Evolutionary conservation across 2,329 filamentous ascomycete genomes (phyloP).

Genomic region (Laburnicola sp.): DNA sequence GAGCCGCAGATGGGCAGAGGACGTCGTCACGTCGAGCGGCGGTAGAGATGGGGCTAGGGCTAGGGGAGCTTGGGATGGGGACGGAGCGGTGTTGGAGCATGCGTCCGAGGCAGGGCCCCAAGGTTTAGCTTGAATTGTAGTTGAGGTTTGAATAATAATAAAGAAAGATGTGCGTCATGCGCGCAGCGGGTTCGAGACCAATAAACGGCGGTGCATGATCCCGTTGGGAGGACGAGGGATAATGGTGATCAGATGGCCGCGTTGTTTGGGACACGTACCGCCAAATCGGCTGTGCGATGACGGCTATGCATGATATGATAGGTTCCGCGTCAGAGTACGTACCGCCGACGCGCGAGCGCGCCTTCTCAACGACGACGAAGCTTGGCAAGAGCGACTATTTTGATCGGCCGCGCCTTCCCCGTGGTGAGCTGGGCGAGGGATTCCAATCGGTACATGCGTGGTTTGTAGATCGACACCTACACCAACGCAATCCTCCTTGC

Average conservation of each 20-base stretch:
- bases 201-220: slow-evolving; percentile 8
- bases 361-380: slow-evolving; percentile 13
- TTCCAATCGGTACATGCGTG: no score
- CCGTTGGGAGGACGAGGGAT: slow-evolving; percentile 6
- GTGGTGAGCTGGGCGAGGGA: no score
- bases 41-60: neutral
- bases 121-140: slow-evolving; percentile 6
- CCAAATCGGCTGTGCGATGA: neutral
- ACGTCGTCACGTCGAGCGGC: neutral
- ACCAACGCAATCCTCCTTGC: no score
- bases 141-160: neutral
- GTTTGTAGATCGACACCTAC: no score
- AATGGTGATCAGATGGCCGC: neutral
- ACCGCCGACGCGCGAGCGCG: slow-evolving; percentile 14
- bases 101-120: slow-evolving; percentile 3
- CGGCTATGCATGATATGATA: no score
- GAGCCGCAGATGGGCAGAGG: neutral
- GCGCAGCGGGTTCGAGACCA: neutral
- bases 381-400: slow-evolving; percentile 8
- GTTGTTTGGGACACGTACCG: neutral
- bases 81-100: neutral
- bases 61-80: neutral
- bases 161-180: neutral
- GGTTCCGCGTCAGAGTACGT: no score
- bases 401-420: slow-evolving; percentile 3